Base-by-base conservation (phyloP, 139 green algal species). In the Micractinium conductrix region DNA sequence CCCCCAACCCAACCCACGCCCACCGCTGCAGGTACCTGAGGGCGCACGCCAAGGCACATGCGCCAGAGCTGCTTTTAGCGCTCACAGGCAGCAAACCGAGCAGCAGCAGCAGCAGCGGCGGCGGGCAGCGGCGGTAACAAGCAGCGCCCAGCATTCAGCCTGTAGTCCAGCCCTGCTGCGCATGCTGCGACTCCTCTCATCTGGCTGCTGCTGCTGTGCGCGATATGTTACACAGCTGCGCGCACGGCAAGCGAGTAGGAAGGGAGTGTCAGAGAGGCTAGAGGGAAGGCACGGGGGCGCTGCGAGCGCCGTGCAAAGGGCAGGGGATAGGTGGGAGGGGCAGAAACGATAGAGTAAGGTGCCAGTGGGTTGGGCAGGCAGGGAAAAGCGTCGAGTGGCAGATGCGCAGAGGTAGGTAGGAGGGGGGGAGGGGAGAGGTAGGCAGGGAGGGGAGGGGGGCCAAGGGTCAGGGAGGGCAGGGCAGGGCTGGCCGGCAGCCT, bases 21-120 rank as follows among this genome's bases (percentile, higher is more conserved):
- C 1, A 35, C 37, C 2, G 68, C 19, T 12, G 10, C 78, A 83
- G 78, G 87, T 98, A 98, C 81, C 82, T 96, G 68, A 62, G 91
- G 16, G 88, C 86, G n/a, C 94, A 98, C 81, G 93, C 95, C 5
- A 81, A 93, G 83, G 53, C 86, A 78, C 91, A 96, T 69, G 92
- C 91, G n/a, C 95, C 95, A 1, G 72, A 94, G 38, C 90, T 96
- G 67, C 79, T 96, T 72, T 90, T 94, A 40, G 94, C 94, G 38
- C 19, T 85, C 26, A 9, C n/a, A 26, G 74, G 67, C 2, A 2
- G 45, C 45, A 80, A 65, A 37, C 24, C 16, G 72, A n/a, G 44
- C 72, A 63, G 43, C n/a, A 3, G 43, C 43, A 37, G 70, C 38
- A 50, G 68, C 68, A 38, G 68, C 37, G 68, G 68, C 42, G 26